These are phyloP conservation scores for Malus fusca DNA, from an alignment of 306 rosid species.

Conservation along the genomic window DNA sequence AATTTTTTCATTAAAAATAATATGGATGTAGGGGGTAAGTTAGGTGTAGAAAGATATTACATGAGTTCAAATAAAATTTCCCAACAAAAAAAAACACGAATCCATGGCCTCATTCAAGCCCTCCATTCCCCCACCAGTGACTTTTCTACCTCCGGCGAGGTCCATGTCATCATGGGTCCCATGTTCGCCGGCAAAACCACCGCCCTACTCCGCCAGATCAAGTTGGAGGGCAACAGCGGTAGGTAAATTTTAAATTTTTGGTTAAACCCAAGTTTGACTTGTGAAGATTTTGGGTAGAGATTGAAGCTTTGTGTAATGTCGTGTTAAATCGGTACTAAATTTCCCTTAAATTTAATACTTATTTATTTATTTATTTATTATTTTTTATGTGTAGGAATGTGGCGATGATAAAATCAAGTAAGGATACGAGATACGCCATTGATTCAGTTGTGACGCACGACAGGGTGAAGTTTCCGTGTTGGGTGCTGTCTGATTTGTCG, in stretches of 20 bases:
- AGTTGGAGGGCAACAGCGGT: slow-evolving; percentile 51
- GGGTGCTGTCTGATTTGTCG: slow-evolving; percentile 62
- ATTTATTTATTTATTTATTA: too few relatives aligned
- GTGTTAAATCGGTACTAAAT: neutral
- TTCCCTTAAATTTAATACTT: too few relatives aligned
- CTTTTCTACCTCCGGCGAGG: slow-evolving; percentile 42
- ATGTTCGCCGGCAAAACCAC: slow-evolving; percentile 96
- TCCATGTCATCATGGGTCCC: slow-evolving; percentile 85
- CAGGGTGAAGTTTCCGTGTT: slow-evolving; percentile 70
- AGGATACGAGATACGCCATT: slow-evolving; percentile 64
- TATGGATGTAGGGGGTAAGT: accelerated
- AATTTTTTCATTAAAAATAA: too few relatives aligned
- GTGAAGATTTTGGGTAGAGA: neutral
- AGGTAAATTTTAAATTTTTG: slow-evolving; percentile 27
- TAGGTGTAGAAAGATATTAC: accelerated
- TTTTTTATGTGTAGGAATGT: slow-evolving; percentile 39
- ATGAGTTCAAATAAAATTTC: too few relatives aligned
- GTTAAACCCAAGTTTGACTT: neutral
- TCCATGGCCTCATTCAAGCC: slow-evolving; percentile 45
- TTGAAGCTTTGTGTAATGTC: neutral
- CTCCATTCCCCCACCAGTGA: slow-evolving; percentile 9
- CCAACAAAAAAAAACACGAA: too few relatives aligned
- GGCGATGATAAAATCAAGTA: slow-evolving; percentile 75
- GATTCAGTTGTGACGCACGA: slow-evolving; percentile 81
- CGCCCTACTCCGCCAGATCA: slow-evolving; percentile 73